Conservation (phyloP, 2,329 filamentous ascomycete species). For the Monilinia polystroma region DNA sequence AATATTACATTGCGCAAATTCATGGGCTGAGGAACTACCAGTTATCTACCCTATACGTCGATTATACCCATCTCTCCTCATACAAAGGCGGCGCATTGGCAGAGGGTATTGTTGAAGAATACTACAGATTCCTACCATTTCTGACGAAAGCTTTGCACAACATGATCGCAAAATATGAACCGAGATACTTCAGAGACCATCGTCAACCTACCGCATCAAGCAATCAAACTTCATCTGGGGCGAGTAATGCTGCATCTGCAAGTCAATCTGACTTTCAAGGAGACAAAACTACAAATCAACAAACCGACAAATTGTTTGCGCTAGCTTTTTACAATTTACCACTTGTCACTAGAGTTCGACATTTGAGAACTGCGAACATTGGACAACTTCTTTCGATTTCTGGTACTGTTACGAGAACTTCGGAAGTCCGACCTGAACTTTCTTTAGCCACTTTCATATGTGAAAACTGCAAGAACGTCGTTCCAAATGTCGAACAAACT, state of each 20-base stretch:
- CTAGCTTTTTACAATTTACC: conserved; percentile 75
- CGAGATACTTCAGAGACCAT: conserved; percentile 90
- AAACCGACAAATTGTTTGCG: conserved; percentile 93
- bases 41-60: conserved; percentile 83
- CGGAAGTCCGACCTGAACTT: conserved; percentile 91
- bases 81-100: conserved; percentile 79
- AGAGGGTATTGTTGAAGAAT: conserved; percentile 82
- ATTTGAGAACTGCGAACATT: conserved; percentile 80
- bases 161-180: conserved; percentile 91
- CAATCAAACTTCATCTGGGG: conserved; percentile 66
- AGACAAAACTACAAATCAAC: conserved; percentile 81
- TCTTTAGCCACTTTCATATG: conserved; percentile 91
- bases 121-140: conserved; percentile 94
- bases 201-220: conserved; percentile 78
- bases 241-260: conserved; percentile 59
- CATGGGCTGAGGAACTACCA: conserved; percentile 71
- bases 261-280: conserved; percentile 63
- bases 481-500: conserved; percentile 92
- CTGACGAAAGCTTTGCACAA: conserved; percentile 86
- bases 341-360: conserved; percentile 40
- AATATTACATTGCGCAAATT: conserved; percentile 83
- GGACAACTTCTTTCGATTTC: conserved; percentile 94
- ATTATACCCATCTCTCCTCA: conserved; percentile 78
- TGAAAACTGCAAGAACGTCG: conserved; percentile 78
- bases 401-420: conserved; percentile 93